Percentiles rank a stretch among this genome's conserved stretches.
These are phyloP conservation scores for Phytophthora nicotianae DNA, from an alignment of 352 stramenopile genomes.

Conservation along the genomic window DNA sequence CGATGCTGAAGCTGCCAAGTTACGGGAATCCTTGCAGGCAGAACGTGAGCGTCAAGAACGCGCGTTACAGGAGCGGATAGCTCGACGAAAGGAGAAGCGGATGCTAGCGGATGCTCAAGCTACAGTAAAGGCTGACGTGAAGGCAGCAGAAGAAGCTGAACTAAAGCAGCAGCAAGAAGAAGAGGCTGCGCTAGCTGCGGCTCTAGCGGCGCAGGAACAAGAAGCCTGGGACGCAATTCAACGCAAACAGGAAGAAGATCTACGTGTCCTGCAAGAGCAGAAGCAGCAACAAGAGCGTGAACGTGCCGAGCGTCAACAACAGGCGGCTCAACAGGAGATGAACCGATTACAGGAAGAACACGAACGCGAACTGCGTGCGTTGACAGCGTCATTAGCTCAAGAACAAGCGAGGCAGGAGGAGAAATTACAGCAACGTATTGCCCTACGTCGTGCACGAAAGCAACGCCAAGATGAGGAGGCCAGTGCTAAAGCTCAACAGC, in stretches of 20 bases:
- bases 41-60: conserved; percentile 61
- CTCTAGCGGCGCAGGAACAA: conserved; percentile 40
- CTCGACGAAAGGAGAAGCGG: conserved; percentile 52
- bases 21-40: conserved; percentile 33
- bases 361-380: conserved; percentile 50
- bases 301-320: conserved; percentile 35
- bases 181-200: conserved; percentile 23
- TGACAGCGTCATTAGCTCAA: conserved; percentile 50
- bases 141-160: conserved; percentile 37
- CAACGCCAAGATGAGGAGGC: conserved; percentile 46
- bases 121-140: conserved; percentile 11
- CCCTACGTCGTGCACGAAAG: conserved; percentile 52
- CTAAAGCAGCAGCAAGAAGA: conserved; percentile 41
- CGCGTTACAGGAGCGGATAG: conserved; percentile 58
- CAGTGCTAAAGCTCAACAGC: conserved; percentile 13
- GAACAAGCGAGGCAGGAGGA: conserved; percentile 71
- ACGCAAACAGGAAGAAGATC: conserved; percentile 48
- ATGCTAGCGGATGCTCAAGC: conserved; percentile 11
- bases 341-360: conserved; percentile 61
- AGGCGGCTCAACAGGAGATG: conserved; percentile 61
- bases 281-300: conserved; percentile 47
- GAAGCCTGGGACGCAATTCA: conserved; percentile 40
- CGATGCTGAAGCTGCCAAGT: conserved; percentile 33
- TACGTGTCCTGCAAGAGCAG: conserved; percentile 36
- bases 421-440: conserved; percentile 70